A percentile compares a stretch with the other conserved stretches of the same genome.
Conservation (phyloP, 164 flowering plant genomes). For the Chloranthus sessilifolius region DNA sequence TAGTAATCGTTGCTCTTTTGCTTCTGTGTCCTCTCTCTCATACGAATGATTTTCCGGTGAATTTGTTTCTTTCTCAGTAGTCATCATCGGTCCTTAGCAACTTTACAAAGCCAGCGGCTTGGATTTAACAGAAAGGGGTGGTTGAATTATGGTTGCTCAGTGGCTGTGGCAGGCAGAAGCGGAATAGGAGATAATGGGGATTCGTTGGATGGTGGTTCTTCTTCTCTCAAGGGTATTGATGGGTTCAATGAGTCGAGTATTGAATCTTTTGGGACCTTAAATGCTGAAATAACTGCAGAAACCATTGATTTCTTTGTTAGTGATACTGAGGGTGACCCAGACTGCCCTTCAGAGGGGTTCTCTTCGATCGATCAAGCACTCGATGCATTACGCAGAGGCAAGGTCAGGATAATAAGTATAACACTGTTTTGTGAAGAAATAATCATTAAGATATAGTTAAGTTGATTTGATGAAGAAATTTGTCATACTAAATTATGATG, state of each 20-base stretch:
- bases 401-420: too few species aligned
- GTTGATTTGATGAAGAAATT: too few species aligned
- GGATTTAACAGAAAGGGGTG: conserved; percentile 15
- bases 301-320: conserved; percentile 83
- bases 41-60: neutral
- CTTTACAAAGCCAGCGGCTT: conserved; percentile 10
- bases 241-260: conserved; percentile 23
- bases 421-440: too few species aligned
- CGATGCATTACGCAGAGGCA: conserved; percentile 47
- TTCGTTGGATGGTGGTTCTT: conserved; percentile 34
- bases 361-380: conserved; percentile 76
- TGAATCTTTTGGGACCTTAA: conserved; percentile 47
- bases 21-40: neutral
- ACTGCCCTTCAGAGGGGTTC: conserved; percentile 73
- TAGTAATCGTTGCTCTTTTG: neutral
- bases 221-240: conserved; percentile 19
- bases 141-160: conserved; percentile 23
- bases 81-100: conserved; percentile 14
- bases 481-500: too few species aligned
- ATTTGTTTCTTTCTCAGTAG: conserved; percentile 18
- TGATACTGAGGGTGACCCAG: conserved; percentile 92
- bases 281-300: conserved; percentile 67
- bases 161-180: conserved; percentile 27
- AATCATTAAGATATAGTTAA: too few species aligned
- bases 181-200: conserved; percentile 28